Base-by-base conservation (phyloP, 306 rosid genomes). In the Clitoria ternatea region DNA sequence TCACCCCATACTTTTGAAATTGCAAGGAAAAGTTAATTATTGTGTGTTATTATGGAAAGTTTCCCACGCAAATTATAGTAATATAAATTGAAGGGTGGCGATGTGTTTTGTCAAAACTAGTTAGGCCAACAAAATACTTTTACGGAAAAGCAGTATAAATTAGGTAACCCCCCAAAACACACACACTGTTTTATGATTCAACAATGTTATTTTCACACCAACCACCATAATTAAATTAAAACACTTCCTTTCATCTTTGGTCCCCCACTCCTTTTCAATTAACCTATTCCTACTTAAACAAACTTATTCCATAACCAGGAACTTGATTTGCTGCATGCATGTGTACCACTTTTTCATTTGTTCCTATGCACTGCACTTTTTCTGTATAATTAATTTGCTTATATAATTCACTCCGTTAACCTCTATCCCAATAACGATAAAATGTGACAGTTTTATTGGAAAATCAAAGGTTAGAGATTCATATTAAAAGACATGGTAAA, bases 231-330 rank as follows among this genome's bases (percentile, higher is more conserved):
- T 30, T 72, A 44, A 49, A 49, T 72, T 64, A 72, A 68, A 66
- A 4, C 45, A 24, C 74, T 77, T 74, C 45, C 47, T 45, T 59
- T 57, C 49, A 64, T 12, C n/a, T 67, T 77, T 30, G 77, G 79
- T 55, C 84, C 85, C 81, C 71, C 74, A 40, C 57, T 52, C 80
- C 69, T 22, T 11, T 49, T 85, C 68, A 74, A 68, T 43, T 60
- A 59, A 61, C 82, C 52, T 42, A 43, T 70, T 83, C 43, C 82
- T 75, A 40, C 24, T 43, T 52, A 9, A 20, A 30, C 14, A 67
- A 72, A 53, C 24, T 32, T 71, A 71, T 61, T 81, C 85, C 77
- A 22, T 14, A 44, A 65, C 54, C 68, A 77, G 42, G 44, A 55
- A 18, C 43, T 55, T 56, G 44, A 56, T 57, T 71, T 43, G 47